Conservation (phyloP, 2,329 filamentous ascomycete genomes). For the Neopestalotiopsis clavispora region DNA sequence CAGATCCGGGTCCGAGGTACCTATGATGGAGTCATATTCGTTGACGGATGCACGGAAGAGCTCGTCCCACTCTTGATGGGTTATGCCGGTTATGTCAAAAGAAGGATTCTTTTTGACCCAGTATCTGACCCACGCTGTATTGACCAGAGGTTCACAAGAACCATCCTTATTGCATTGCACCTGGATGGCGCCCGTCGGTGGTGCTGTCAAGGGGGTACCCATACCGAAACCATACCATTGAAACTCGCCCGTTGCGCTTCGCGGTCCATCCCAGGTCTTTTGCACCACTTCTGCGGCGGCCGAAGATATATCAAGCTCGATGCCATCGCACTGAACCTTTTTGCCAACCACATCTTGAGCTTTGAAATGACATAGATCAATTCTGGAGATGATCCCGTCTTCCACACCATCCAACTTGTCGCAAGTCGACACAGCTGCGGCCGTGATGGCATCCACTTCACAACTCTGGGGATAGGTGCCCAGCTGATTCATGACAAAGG, state of each 20-base stretch:
- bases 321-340: conserved; percentile 21
- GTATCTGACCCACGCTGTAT: neutral
- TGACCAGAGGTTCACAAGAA: conserved; percentile 19
- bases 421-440: conserved; percentile 50
- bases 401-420: conserved; percentile 52
- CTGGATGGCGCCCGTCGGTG: conserved; percentile 5
- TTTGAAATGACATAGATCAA: conserved; percentile 45
- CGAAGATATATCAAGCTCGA: conserved; percentile 37
- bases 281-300: conserved; percentile 37
- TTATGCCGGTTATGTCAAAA: neutral
- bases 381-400: conserved; percentile 52
- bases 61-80: neutral
- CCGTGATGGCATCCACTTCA: conserved; percentile 34
- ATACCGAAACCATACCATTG: conserved; percentile 25
- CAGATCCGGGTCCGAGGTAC: conserved; percentile 4
- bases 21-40: conserved; percentile 9
- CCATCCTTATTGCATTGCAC: conserved; percentile 25
- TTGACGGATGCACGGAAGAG: neutral
- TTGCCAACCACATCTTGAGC: conserved; percentile 43
- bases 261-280: conserved; percentile 9
- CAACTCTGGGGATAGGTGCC: conserved; percentile 27
- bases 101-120: neutral
- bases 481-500: conserved; percentile 33
- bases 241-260: conserved; percentile 8
- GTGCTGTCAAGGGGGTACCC: conserved; percentile 16